These are phyloP conservation scores for Ogataea kodamae DNA, from an alignment of 805 yeast species.

Conservation along the genomic window DNA sequence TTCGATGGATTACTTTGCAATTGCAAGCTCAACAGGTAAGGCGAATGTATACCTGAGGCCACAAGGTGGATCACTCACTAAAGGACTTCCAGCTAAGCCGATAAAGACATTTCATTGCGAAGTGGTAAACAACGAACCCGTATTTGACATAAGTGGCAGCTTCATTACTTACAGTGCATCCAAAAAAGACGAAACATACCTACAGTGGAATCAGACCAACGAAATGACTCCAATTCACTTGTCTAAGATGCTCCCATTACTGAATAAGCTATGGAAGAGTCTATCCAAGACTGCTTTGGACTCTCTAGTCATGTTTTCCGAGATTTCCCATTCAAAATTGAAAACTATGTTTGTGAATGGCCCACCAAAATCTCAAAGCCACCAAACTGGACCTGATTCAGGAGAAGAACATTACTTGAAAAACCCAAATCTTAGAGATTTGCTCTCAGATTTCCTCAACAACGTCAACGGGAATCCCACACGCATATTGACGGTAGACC, in stretches of 20 bases:
- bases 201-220: conserved; percentile 11
- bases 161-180: conserved; percentile 49
- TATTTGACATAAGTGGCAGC: conserved; percentile 46
- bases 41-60: no score
- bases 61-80: no score
- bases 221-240: conserved; percentile 44
- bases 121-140: conserved; percentile 35
- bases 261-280: conserved; percentile 45
- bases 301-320: conserved; percentile 38
- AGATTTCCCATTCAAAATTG: conserved; percentile 44
- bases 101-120: conserved; percentile 15
- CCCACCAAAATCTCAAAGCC: not conserved
- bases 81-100: no score
- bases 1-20: no score
- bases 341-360: conserved; percentile 34
- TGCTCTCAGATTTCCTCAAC: conserved; percentile 28
- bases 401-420: conserved; percentile 18
- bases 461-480: conserved; percentile 28
- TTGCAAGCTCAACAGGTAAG: no score
- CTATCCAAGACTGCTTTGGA: conserved; percentile 52
- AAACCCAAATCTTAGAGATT: conserved; percentile 24
- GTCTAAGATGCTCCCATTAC: conserved; percentile 44
- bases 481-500: conserved; percentile 46
- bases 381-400: conserved; percentile 5
- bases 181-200: conserved; percentile 33